Evolutionary conservation across 768 basidiomycete species (phyloP), one percentile per base, ranked within the genome.

Genomic region (Sistotremastrum niveocremeum): DNA sequence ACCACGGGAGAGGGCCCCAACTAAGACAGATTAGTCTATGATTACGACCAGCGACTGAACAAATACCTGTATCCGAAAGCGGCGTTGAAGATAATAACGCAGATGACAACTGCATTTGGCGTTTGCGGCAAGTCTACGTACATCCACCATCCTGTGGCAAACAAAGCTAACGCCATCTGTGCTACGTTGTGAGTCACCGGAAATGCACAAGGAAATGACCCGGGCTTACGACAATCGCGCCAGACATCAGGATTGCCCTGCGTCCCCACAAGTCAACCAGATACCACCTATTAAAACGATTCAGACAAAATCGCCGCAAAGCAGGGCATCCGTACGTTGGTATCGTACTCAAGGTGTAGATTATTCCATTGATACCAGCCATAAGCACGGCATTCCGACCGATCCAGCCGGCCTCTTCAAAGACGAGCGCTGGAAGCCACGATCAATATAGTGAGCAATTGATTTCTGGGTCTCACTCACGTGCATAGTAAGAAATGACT

Each of bases 401-500:
- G 45, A 91, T 72, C 90, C 91, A 97, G 47, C 93, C 93, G 45
- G 93, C 93, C 71, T 82, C 88, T 91, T 59, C 49, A 47, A 12
- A 50, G 9, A 39, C 20, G 32, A 43, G 43, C 37, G 20, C 42
- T 41, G 34, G 38, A 3, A 52, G 28, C 59, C 32, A 39, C 36
- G 6, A 40, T 34, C 31, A 37, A 20, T 20, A 20, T 20, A 20
- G 20, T 2, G 20, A 20, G 20, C 2, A 2, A 20, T 20, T 20
- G 20, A 20, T 20, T 20, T 20, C 20, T 20, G 33, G 28, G 30
- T 11, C 28, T 39, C 10, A 60, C 87, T 67, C 64, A 90, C 88
- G 88, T 41, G 87, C 87, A 64, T 89, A 93, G 61, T 93, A 94
- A 1, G 88, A 90, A 10, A 95, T 93, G 37, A 93, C 90, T 90